These are phyloP conservation scores for Cucurbita pepo DNA, from an alignment of 306 rosid species.

Conservation along the genomic window DNA sequence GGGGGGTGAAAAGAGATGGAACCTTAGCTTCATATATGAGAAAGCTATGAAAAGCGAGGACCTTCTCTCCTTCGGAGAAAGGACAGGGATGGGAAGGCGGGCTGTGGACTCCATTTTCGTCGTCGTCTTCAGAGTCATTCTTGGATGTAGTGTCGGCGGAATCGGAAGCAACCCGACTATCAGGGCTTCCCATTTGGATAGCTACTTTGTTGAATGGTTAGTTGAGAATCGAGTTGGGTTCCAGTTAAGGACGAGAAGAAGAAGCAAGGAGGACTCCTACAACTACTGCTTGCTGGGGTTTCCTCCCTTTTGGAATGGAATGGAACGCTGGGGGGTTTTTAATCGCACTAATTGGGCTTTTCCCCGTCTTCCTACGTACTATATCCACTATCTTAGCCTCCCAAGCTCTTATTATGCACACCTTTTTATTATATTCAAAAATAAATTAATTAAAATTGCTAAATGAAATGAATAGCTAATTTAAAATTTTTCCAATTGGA, in stretches of 20 bases:
- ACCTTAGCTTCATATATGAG: conserved; percentile 66
- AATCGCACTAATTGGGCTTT: background rate
- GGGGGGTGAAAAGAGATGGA: background rate
- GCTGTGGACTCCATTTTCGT: conserved; percentile 4
- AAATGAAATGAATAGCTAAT: too few species aligned
- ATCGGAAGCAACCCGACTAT: conserved; percentile 14
- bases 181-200: conserved; percentile 36
- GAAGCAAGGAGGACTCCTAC: background rate
- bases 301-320: too few species aligned
- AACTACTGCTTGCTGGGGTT: background rate
- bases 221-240: background rate
- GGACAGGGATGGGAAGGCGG: conserved; percentile 26
- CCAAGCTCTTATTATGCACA: too few species aligned
- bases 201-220: background rate
- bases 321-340: too few species aligned
- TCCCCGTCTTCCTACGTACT: too few species aligned
- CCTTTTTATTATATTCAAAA: too few species aligned
- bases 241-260: background rate
- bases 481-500: too few species aligned
- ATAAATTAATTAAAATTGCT: too few species aligned
- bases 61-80: conserved; percentile 37
- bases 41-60: conserved; percentile 30
- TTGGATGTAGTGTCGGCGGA: conserved; percentile 21
- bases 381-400: too few species aligned
- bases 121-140: conserved; percentile 22